Base-by-base conservation (phyloP, 2,329 filamentous ascomycete genomes). In the Scytalidium sp. region DNA sequence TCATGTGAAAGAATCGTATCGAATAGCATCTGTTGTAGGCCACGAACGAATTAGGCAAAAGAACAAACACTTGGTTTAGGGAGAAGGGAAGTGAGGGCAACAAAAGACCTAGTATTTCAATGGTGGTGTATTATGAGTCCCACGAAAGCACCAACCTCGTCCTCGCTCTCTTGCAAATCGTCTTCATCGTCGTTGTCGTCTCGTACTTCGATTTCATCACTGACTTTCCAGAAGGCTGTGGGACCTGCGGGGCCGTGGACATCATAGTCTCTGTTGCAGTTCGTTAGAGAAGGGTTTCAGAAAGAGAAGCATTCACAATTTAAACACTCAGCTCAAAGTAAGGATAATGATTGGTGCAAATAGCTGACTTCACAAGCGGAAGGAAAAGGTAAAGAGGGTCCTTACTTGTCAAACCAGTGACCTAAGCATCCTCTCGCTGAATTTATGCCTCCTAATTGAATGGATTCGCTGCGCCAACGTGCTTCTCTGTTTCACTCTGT, bases 181-280 rank as follows among this genome's bases (percentile, higher is more conserved):
- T 40, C 32, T 19, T 21, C 2, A 21, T 47, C 32, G 7, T 40
- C 32, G 21, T 46, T 43, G 41, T 50, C 50, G 15, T 53, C 47
- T 11, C 27, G 21, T 6, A 41, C 32, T n/a, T 47, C 45, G 20
- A 60, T 53, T n/a, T 58, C 51, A 43, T 87, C 82, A 41, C 74
- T 79, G 10, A 85, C 72, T 67, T 92, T 92, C 87, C 88, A 93
- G 60, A 89, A 90, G 0, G 84, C 85, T 1, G 85, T 89, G 1
- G 88, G 88, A 0, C 88, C 88, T 2, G 79, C 85, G 0, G 88
- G 88, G 0, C 88, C 87, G 57, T 85, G 80, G 1, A 71, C 64
- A 53, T 88, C 83, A 58, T 80, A 85, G 64, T 90, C 81, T 58
- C 80, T 83, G 46, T 36, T 46, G n/a, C n/a, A n/a, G 5, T 9